Base-by-base conservation (phyloP, 1,139 yeast genomes). In the Protomyces lactucae-debilis region DNA sequence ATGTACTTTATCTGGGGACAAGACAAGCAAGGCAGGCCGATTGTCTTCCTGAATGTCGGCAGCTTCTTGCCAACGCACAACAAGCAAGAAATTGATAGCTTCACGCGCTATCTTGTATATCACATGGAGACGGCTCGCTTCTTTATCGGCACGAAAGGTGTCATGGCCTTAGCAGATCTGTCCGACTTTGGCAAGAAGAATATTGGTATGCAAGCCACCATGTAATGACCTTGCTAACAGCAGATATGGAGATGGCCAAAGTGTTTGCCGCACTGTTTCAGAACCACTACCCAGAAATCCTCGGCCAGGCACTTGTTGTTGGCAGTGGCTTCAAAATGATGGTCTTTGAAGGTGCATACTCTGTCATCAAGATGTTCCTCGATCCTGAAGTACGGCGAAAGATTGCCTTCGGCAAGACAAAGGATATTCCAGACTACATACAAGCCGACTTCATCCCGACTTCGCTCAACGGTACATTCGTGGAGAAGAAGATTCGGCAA, bases 151-250 rank as follows among this genome's bases (percentile, higher is more conserved):
- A 85, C 83, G 65, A 87, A 87, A 1, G 78, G 80, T 25, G 91
- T 85, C 70, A 82, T 88, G 12, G 88, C 89, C 45, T 74, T 89
- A 39, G 89, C 88, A 72, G 96, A 89, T 73, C 75, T 89, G 72
- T 77, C 85, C 6, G 91, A 84, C 12, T 88, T 89, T 71, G 79
- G 89, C 23, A 28, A 64, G 12, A 55, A 60, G 23, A 63, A 64
- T 36, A 64, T 64, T 36, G 54, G 36, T 28, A 14, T 9, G 43
- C 16, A 5, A 14, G 10, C 12, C 8, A 4, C 32, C 32, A 21
- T 46, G 18, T 28, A 46, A 9, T 14, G 32, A 14, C 25, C 32
- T 46, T 46, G 39, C 36, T 35, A 51, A 51, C 21, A 21, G 9
- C 21, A 35, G 66, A 64, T 28, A 32, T 64, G 36, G 66, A 64